A percentile compares a stretch with the other conserved stretches of the same genome.
These are phyloP conservation scores for Ophiocordyceps sinensis DNA, from an alignment of 2,329 filamentous ascomycete genomes.

Conservation along the genomic window DNA sequence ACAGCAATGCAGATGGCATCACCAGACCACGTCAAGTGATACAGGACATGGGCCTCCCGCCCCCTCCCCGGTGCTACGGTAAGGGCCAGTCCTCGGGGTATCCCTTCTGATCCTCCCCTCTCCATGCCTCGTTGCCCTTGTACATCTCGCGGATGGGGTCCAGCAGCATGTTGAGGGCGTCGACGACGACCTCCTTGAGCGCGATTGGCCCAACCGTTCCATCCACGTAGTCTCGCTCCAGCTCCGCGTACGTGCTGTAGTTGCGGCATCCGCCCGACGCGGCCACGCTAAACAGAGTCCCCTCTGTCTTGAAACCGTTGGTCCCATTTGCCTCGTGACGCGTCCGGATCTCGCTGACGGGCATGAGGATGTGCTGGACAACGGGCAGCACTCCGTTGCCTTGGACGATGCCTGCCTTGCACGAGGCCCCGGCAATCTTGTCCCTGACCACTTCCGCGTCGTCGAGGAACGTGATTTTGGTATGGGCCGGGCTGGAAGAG, in stretches of 20 bases:
- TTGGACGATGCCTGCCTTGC: background rate
- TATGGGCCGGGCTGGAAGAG: background rate
- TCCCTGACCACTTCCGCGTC: background rate
- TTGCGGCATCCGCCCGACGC: background rate
- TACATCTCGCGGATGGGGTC: background rate
- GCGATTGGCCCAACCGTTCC: background rate
- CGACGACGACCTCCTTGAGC: background rate
- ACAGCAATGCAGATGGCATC: too few species aligned
- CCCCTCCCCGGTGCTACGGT: background rate
- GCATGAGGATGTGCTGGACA: constrained; percentile 1
- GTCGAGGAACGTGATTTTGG: constrained; percentile 1
- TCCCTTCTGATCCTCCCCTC: background rate
- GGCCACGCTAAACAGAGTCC: too few species aligned
- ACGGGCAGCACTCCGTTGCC: constrained; percentile 1
- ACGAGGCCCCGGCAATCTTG: background rate
- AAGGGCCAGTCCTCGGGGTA: background rate
- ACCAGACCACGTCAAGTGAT: too few species aligned
- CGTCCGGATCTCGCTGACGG: background rate
- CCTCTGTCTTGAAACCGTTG: background rate
- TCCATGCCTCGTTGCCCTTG: background rate
- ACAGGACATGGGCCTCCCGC: too few species aligned
- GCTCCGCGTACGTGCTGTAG: constrained; percentile 1
- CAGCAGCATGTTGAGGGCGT: background rate
- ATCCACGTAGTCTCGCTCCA: background rate
- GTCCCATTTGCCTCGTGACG: background rate